Evolutionary conservation across 768 basidiomycete genomes (phyloP).

Genomic region (Artomyces pyxidatus): DNA sequence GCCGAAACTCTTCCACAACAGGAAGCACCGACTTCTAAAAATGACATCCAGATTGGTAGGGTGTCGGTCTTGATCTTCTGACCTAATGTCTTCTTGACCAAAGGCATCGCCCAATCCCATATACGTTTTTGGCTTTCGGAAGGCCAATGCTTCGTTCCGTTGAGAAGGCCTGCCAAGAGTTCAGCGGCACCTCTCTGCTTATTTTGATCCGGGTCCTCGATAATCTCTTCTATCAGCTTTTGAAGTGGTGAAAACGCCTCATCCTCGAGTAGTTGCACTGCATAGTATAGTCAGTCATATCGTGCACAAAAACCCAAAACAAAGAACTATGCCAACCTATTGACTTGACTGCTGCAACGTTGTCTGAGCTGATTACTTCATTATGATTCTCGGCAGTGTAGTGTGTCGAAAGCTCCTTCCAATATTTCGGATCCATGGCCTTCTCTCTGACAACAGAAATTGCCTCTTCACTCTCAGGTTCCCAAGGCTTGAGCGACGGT

Average conservation of each 20-base stretch:
- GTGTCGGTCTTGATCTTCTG: conserved; percentile 78
- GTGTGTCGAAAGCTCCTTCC: conserved; percentile 59
- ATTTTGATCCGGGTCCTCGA: conserved; percentile 68
- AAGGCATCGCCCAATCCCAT: conserved; percentile 76
- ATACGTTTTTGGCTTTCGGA: conserved; percentile 54
- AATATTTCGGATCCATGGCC: conserved; percentile 45
- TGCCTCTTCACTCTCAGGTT: conserved; percentile 40
- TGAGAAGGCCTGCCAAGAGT: conserved; percentile 64
- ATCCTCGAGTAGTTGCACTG: conserved; percentile 75
- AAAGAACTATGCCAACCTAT: conserved; percentile 42
- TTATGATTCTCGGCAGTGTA: conserved; percentile 77
- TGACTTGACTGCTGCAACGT: conserved; percentile 65
- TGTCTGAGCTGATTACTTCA: conserved; percentile 54
- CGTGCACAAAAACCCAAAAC: background rate
- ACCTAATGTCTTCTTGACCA: conserved; percentile 57
- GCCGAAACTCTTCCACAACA: background rate
- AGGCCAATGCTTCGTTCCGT: conserved; percentile 83
- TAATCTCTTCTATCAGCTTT: conserved; percentile 53
- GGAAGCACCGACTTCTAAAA: conserved; percentile 48
- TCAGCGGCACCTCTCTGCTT: conserved; percentile 87
- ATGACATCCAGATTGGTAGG: conserved; percentile 68
- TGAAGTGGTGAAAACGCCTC: conserved; percentile 56
- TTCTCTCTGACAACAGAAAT: conserved; percentile 42
- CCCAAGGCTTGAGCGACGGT: conserved; percentile 56
- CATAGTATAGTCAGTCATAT: conserved; percentile 14